Evolutionary conservation across 306 rosid species (phyloP), one percentile per base, ranked within the genome.

Genomic region (Hippophae gyantsensis): DNA sequence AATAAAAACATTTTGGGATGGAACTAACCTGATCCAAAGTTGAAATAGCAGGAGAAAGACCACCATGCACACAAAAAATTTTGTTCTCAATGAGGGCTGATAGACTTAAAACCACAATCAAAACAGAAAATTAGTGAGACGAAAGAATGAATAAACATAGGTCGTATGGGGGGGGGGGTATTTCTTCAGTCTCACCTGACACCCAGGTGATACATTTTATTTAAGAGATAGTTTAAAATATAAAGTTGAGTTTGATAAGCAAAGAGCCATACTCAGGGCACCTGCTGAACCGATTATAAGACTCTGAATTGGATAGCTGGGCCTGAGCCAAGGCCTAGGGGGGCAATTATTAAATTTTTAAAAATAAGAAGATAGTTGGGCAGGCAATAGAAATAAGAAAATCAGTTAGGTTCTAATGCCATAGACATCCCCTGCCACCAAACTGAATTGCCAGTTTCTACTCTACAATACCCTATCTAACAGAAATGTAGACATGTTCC

Each of bases 21-120:
- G 66, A 48, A 51, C 2, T 45, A 48, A 93, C 99, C 90, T 88
- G 99, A 65, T 93, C 99, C 83, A 93, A 75, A 32, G 95, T 89
- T 70, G 94, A 75, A 67, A 88, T 84, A 78, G 94, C 89, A 75
- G 99, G 99, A 67, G 99, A 93, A 52, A 93, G 95, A 62, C 99
- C 97, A 57, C 99, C 99, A 65, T 93, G 99, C 71, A 93, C 97
- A 68, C 95, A 80, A 75, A 93, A 93, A 78, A 93, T 81, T 84
- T 64, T 80, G 82, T 93, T 93, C 76, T 88, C 99, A 58, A 93
- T 93, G 48, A 93, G 81, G 44, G 99, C 99, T 13, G 99, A 89
- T 69, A 93, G 81, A 78, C 99, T 89, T 84, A 73, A 18, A 60
- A 65, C 41, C 42, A 26, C 45, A 54, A 70, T 54, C 41, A 60